These are phyloP conservation scores for Eragrostis tef DNA, from an alignment of 202 grass and related monocot genomes.

Conservation along the genomic window DNA sequence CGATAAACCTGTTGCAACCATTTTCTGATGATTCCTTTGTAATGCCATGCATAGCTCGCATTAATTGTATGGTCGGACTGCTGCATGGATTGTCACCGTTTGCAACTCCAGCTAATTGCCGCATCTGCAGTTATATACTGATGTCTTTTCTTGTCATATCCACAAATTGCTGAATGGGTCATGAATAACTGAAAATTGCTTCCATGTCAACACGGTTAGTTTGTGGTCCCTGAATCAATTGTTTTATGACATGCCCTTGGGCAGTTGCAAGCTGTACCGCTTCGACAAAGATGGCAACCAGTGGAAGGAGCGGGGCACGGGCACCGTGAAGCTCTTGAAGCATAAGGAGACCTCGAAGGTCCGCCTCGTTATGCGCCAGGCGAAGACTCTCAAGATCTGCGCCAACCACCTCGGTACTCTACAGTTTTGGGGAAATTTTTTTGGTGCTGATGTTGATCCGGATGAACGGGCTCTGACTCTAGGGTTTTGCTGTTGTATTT, in stretches of 20 bases:
- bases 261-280: slow-evolving; percentile 57
- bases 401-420: slow-evolving; percentile 76
- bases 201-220: not conserved
- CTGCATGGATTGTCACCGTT: not conserved
- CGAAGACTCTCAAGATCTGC: slow-evolving; percentile 91
- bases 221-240: not conserved
- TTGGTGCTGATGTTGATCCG: slow-evolving; percentile 34
- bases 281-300: slow-evolving; percentile 77
- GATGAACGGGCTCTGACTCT: slow-evolving; percentile 17
- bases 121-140: not conserved
- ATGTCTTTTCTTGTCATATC: not conserved
- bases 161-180: not conserved
- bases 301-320: slow-evolving; percentile 84
- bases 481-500: slow-evolving; percentile 2
- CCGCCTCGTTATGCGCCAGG: slow-evolving; percentile 84
- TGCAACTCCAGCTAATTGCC: not conserved
- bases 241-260: not conserved
- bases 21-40: not conserved
- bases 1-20: not conserved
- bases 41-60: not conserved
- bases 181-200: not conserved
- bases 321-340: slow-evolving; percentile 72
- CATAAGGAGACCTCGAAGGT: slow-evolving; percentile 75
- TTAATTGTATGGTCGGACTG: not conserved
- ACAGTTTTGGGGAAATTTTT: not conserved